Base-by-base conservation (phyloP, 345 rosid genomes). In the Dipteronia dyeriana region DNA sequence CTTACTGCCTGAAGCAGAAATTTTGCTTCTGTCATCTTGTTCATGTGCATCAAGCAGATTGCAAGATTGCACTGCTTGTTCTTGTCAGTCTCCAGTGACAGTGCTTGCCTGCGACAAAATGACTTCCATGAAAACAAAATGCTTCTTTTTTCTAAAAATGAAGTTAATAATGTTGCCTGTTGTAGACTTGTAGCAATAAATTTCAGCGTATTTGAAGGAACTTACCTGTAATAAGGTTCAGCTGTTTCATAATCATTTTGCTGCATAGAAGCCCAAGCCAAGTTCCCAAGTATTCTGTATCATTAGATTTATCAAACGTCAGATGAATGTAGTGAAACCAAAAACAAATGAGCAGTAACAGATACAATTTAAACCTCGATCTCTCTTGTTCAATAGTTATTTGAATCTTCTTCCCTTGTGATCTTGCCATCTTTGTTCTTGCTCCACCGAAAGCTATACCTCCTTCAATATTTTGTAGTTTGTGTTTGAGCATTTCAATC, bases 231-330 rank as follows among this genome's bases (percentile, higher is more conserved):
- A 81, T 87, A 76, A 31, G 89, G 89, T 75, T 92, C 95, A 12
- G 97, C 95, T n/a, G 85, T 86, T 76, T 93, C 90, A 38, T 87
- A 92, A 79, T 94, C 87, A 77, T 85, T 89, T 34, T 87, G 78
- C 87, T 87, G 94, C 80, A 94, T 77, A 73, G 89, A 89, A 78
- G 95, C 97, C 98, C 97, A 94, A 7, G 97, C 98, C 82, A 94
- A 74, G 80, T 94, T 94, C 54, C 98, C 98, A 5, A 91, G 73
- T 68, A 94, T 80, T 87, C 98, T 91, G 78, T 56, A 78, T 26
- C 61, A 75, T 56, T 77, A 41, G 49, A 61, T 56, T 56, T 16
- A n/a, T 26, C 57, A 67, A 12, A 59, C 10, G 22, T 77, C 6
- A 79, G 76, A 23, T 65, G 64, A 65, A 39, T 22, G 49, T 12